Percentiles rank a stretch among this genome's conserved stretches.
phyloP scores from a whole-genome alignment of 352 stramenopile genomes.

The Globisporangium middletonii region DNA sequence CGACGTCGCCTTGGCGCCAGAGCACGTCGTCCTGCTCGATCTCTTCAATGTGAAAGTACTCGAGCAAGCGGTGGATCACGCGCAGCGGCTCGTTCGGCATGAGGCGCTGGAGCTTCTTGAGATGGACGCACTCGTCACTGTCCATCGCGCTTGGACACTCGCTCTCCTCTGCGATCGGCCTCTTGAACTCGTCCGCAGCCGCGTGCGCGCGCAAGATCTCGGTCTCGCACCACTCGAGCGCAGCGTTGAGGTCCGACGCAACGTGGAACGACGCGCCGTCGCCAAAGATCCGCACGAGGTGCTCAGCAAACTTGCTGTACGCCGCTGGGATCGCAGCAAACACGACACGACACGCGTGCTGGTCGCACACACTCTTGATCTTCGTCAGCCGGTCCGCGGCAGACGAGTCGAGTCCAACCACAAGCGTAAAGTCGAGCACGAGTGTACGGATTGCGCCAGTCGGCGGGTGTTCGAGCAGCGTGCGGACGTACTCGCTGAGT shows the following conservation, averaged over 20 bases:
- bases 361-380: conserved; percentile 72
- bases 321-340: conserved; percentile 59
- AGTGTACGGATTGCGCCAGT: conserved; percentile 34
- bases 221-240: conserved; percentile 72
- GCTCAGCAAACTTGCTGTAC: conserved; percentile 55
- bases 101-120: conserved; percentile 51
- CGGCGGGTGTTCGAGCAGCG: conserved; percentile 38
- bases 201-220: conserved; percentile 40
- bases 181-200: conserved; percentile 10
- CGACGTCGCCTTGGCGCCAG: conserved; percentile 58
- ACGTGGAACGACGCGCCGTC: conserved; percentile 48
- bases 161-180: conserved; percentile 11
- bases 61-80: conserved; percentile 57
- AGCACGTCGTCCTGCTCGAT: conserved; percentile 52
- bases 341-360: conserved; percentile 56
- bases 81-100: conserved; percentile 63
- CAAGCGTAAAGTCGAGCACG: conserved; percentile 91
- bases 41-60: conserved; percentile 66
- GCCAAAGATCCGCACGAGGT: conserved; percentile 49
- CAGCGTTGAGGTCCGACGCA: conserved; percentile 51
- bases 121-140: conserved; percentile 41
- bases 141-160: conserved; percentile 20
- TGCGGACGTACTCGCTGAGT: conserved; percentile 84
- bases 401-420: conserved; percentile 88
- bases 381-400: conserved; percentile 72